These are phyloP conservation scores for Chrysoporthe puriensis DNA, from an alignment of 2,329 filamentous ascomycete genomes.

Conservation along the genomic window DNA sequence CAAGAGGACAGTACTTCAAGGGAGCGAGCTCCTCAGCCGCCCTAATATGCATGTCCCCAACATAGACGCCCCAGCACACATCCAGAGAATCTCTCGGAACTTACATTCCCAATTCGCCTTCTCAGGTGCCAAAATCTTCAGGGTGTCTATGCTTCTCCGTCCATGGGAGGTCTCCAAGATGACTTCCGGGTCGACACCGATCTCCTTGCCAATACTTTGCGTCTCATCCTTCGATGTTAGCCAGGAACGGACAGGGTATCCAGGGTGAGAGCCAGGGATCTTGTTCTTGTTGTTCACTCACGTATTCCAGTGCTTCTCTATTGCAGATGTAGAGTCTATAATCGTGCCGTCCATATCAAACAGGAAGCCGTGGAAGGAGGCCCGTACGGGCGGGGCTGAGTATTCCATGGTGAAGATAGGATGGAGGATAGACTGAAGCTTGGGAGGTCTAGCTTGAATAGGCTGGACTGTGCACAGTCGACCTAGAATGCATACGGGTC, in stretches of 20 bases:
- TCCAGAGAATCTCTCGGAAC: constrained; percentile 41
- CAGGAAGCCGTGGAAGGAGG: constrained; percentile 60
- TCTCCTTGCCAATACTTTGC: constrained; percentile 73
- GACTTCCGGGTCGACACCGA: constrained; percentile 80
- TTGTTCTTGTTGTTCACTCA: constrained; percentile 40
- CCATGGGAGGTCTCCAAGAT: constrained; percentile 94
- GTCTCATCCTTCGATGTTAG: constrained; percentile 12
- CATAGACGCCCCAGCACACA: background rate
- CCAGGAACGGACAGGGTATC: background rate
- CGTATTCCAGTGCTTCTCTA: constrained; percentile 78
- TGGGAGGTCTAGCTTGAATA: background rate
- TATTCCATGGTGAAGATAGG: constrained; percentile 36
- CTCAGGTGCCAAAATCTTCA: constrained; percentile 77
- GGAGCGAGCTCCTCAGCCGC: background rate
- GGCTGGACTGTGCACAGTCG: background rate
- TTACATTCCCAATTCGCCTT: constrained; percentile 93
- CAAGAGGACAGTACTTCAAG: background rate
- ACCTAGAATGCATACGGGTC: background rate
- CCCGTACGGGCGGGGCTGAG: constrained; percentile 48
- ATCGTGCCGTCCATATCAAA: constrained; percentile 85
- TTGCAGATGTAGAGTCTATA: constrained; percentile 78
- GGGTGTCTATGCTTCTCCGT: constrained; percentile 82
- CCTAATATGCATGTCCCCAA: background rate
- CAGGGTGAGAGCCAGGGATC: background rate
- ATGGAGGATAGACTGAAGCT: background rate